Conservation (phyloP, 306 rosid species). For the Betula pendula region DNA sequence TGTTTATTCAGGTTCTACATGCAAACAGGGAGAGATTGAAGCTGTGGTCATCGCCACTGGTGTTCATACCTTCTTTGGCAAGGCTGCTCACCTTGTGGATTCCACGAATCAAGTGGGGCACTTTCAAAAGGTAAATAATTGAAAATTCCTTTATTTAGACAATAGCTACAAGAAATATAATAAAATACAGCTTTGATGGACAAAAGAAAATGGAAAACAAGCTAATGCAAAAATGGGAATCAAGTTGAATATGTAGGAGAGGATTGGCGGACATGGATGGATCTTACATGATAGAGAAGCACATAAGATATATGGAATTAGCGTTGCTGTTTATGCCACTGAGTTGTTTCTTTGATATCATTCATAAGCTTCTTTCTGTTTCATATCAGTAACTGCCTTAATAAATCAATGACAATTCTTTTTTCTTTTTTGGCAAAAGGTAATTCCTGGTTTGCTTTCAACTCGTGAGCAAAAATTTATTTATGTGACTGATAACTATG, state of each 20-base stretch:
- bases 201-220: not conserved
- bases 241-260: not conserved
- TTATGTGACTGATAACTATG: not conserved
- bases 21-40: conserved; percentile 89
- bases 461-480: no score
- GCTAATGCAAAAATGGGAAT: not conserved
- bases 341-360: not conserved
- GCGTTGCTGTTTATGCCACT: not conserved
- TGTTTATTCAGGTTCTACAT: conserved; percentile 81
- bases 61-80: conserved; percentile 89
- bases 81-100: conserved; percentile 90
- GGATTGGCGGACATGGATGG: not conserved
- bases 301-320: not conserved
- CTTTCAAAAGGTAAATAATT: conserved; percentile 65
- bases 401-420: not conserved
- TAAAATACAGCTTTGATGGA: not conserved
- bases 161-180: not conserved
- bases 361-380: not conserved
- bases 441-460: not conserved
- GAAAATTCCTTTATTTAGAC: conserved; percentile 3
- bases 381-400: not conserved
- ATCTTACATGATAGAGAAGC: not conserved
- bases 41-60: conserved; percentile 81
- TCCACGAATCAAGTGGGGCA: conserved; percentile 77
- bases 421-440: not conserved